Base-by-base conservation (phyloP, 2,329 filamentous ascomycete genomes). In the Aspergillus sp. region DNA sequence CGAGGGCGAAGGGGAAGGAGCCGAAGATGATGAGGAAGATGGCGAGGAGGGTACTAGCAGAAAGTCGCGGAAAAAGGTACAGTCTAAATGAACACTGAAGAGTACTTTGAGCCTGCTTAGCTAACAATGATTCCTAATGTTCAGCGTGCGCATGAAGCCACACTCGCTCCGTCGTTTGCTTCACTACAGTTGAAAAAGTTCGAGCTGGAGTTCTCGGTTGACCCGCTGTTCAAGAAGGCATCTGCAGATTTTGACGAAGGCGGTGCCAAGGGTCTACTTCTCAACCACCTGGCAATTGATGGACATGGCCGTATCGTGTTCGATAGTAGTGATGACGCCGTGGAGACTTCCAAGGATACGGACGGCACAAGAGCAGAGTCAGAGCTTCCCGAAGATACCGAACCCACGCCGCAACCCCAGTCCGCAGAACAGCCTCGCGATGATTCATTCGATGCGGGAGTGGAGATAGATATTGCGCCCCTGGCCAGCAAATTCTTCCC, bases 181-280 rank as follows among this genome's bases (percentile, higher is more conserved):
- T 88, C 93, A 17, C 73, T 99, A 54, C 91, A 96, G 71, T 81
- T 98, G 66, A 99, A 99, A 77, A 99, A 98, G 75, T 93, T 99
- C 68, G 95, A 99, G 67, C 83, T 98, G 44, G 95, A 99, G 69
- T 97, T 99, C 64, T 88, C 93, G 0, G 93, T 99, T 5, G 95
- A 99, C 70, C 95, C 95, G 2, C 78, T 99, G n/a, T 99, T 99
- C 83, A 99, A 99, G 71, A 99, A 99, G 71, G 93, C 93, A 0
- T 96, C 93, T 5, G 95, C 95, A 43, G 95, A 99, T 77, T 99
- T 99, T 64, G 95, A 99, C 71, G 95, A 99, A 77, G 95, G 95
- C 18, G 95, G 95, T 56, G 95, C 95, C 56, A 99, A 98, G 75
- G 95, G 95, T 18, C 81, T 99, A 42, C 81, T 99, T 18, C 83